Base-by-base conservation (phyloP, 1,284 basidiomycete genomes). In the Schizophyllum amplum region DNA sequence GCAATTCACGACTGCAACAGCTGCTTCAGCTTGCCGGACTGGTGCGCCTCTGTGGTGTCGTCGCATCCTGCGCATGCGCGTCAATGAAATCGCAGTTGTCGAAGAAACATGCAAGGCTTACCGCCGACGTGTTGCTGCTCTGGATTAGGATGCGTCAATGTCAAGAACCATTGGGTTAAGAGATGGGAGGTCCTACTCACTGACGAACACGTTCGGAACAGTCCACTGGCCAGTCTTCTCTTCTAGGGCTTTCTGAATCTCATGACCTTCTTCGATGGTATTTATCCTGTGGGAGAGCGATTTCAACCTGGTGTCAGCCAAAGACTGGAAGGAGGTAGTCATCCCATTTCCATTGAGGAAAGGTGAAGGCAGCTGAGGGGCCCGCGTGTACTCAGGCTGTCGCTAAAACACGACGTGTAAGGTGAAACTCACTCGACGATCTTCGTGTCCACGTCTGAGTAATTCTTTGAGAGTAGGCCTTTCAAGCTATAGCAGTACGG, bases 151-250 rank as follows among this genome's bases (percentile, higher is more conserved):
- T 48, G 13, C 9, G 49, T 13, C 21, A 26, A n/a, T n/a, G n/a
- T n/a, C 33, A 9, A 42, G 33, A 3, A 42, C 7, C 13, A 42
- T 4, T 42, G 17, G 17, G 33, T 9, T 3, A 42, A 42, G 7
- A 42, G 48, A 15, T 23, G 33, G 33, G 20, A 25, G 9, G 55
- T 21, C 24, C 33, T 57, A 78, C 84, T 65, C 61, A 86, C 84
- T 78, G 62, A 88, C 74, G 70, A 86, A 89, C 62, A 88, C 75
- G 66, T 81, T 86, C 48, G 86, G 86, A 2, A 89, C 85, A 13
- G 82, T 83, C 6, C 76, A 68, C 65, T 87, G 86, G 0, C 74
- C 74, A 0, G 84, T 84, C 76, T 82, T 82, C 65, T 80, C 64
- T 1, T 47, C 33, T 11, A 89, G 73, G 63, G 87, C 86, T n/a